Evolutionary conservation across 1,139 yeast genomes (phyloP), one percentile per base, ranked within the genome.

Genomic region (Blastobotrys indianensis): DNA sequence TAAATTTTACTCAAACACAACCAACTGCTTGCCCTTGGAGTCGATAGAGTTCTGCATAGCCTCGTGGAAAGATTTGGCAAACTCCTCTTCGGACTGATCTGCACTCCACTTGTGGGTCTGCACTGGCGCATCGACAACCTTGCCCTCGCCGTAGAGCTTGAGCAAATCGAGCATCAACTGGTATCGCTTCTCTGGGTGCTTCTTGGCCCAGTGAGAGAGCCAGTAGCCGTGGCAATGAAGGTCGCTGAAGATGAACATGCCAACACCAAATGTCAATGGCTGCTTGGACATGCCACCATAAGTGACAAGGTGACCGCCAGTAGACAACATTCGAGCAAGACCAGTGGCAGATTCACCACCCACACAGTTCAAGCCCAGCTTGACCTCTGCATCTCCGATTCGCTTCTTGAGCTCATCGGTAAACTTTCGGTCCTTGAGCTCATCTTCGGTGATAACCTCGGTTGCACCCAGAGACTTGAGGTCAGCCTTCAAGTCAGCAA

Each of bases 271-370:
- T 13, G 79, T 76, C 23, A 94, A 94, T 2, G 98, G 98, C 67
- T 87, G 92, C 72, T 82, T 81, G 4, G 97, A 86, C 98, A 92
- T 92, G 42, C 96, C 98, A 28, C 99, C 99, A 62, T 92, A 92
- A 0, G 98, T 88, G 58, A 85, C 79, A 73, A 92, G 73, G 53
- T 84, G 74, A 1, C 80, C 80, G 29, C 88, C 86, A 51, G 78
- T 74, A 16, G 68, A 62, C 52, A 92, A 74, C 62, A 88, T 88
- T 54, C 96, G 76, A 7, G 95, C 92, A 55, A 92, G 72, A 37
- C 82, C 81, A 1, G 95, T 74, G 36, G 88, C 77, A 34, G 87
- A 82, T 54, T 83, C 76, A 29, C 98, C 98, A 44, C 98, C 97
- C 39, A 92, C 94, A 60, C 96, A 86, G 67, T 94, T 92, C 54